Evolutionary conservation across 768 basidiomycete species (phyloP).

Genomic region (Lactarius quietus): DNA sequence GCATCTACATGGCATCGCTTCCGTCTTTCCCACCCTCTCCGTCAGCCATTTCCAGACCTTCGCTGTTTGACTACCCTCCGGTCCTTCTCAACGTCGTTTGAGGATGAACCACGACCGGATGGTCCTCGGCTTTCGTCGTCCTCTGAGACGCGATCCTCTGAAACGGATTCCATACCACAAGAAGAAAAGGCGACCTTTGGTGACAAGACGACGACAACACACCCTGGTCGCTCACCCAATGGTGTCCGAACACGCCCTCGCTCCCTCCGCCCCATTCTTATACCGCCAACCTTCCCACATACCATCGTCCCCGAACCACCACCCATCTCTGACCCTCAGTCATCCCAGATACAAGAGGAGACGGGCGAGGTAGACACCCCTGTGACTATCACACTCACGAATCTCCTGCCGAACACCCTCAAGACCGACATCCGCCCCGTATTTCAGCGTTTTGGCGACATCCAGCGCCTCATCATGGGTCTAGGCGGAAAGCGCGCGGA

Average conservation of each 20-base stretch:
- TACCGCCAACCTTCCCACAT: slow-evolving; percentile 4
- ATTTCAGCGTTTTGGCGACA: slow-evolving; percentile 9
- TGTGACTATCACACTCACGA: not conserved
- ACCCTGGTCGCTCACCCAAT: not conserved
- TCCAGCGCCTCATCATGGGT: not conserved
- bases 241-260: not conserved
- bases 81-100: not conserved
- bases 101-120: not conserved
- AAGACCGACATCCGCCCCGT: slow-evolving; percentile 11
- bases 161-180: not conserved
- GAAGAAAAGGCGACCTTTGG: not conserved
- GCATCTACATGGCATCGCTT: not conserved
- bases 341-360: not conserved
- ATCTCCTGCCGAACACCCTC: not conserved
- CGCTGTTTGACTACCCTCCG: not conserved
- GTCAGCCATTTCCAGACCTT: not conserved
- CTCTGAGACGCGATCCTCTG: too few relatives aligned
- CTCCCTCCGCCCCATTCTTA: slow-evolving; percentile 6
- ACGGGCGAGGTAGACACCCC: not conserved
- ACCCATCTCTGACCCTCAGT: not conserved
- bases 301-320: not conserved
- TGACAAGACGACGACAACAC: not conserved
- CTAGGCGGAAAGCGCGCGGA: slow-evolving; percentile 2
- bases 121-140: not conserved
- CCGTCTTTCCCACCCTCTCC: not conserved